Conservation (phyloP, 129 eudicot species). For the Heracleum sosnowskyi region DNA sequence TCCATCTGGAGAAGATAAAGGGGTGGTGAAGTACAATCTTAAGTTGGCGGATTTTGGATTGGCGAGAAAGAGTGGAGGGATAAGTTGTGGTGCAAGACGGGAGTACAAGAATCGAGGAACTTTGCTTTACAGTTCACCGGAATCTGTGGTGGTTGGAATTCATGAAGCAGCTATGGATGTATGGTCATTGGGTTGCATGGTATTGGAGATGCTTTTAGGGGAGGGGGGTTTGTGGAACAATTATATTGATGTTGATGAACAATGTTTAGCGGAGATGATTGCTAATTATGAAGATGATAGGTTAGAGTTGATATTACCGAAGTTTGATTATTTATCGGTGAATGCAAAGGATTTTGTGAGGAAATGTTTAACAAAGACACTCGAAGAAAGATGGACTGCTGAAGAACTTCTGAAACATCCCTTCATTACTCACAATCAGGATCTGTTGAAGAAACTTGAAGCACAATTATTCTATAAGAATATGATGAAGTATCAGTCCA, state of each 20-base stretch:
- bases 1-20: too few relatives aligned
- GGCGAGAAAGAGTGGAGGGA: not conserved
- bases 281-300: not conserved
- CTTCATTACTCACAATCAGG: not conserved
- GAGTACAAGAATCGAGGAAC: not conserved
- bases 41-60: not conserved
- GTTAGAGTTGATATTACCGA: too few relatives aligned
- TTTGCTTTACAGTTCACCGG: not conserved
- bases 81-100: not conserved
- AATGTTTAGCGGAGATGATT: not conserved
- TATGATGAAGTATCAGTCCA: too few relatives aligned
- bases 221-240: too few relatives aligned
- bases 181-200: not conserved
- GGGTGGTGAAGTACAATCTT: not conserved
- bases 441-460: not conserved
- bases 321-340: too few relatives aligned
- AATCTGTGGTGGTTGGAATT: not conserved
- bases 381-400: too few relatives aligned
- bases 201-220: too few relatives aligned
- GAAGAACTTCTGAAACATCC: not conserved
- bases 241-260: too few relatives aligned
- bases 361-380: too few relatives aligned
- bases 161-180: not conserved
- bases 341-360: too few relatives aligned
- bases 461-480: not conserved